Evolutionary conservation across 2,329 filamentous ascomycete species (phyloP), one percentile per base, ranked within the genome.

Genomic region (Phoma herbarum): DNA sequence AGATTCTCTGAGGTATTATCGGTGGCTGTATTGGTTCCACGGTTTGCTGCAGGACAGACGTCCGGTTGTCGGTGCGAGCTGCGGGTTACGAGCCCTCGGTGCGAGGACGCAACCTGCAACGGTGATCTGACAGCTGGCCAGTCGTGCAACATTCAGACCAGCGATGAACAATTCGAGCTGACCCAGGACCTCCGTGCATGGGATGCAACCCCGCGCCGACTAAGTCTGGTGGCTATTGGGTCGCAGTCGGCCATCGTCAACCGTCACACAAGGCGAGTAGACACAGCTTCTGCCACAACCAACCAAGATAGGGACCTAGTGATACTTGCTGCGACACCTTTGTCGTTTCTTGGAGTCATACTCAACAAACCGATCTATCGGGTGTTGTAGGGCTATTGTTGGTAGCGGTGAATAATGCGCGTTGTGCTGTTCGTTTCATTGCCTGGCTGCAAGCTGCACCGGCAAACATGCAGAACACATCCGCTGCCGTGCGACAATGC

Each of bases 11-110:
- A 49, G 6, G 41, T 37, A 41, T 33, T 47, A 49, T 53, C 45
- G 49, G 55, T 58, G 55, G 50, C 56, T 59, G 37, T 59, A 58
- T 58, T 52, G 41, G 33, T 50, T 50, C 39, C 28, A 20, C n/a
- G 45, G 41, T 26, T 45, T 33, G 23, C 49, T 42, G 50, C 45
- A 54, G 33, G 33, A 23, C 43, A 42, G 23, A 33, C 29, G 56
- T 59, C 50, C 45, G 45, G 22, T 59, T 33, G 25, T 59, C 56
- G 56, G 50, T 53, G 56, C 56, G 45, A 58, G 57, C 50, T 54
- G 46, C 57, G 41, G 41, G 46, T 31, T 46, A 43, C 43, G 16
- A 47, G 33, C 42, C 35, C 43, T 39, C 43, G 44, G 56, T 39
- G 23, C 50, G 41, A 55, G 39, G 22, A 37, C 52, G 46, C 51